A percentile compares a stretch with the other conserved stretches of the same genome.
phyloP scores from a whole-genome alignment of 768 basidiomycete genomes.

The Lactifluus pinguis region DNA sequence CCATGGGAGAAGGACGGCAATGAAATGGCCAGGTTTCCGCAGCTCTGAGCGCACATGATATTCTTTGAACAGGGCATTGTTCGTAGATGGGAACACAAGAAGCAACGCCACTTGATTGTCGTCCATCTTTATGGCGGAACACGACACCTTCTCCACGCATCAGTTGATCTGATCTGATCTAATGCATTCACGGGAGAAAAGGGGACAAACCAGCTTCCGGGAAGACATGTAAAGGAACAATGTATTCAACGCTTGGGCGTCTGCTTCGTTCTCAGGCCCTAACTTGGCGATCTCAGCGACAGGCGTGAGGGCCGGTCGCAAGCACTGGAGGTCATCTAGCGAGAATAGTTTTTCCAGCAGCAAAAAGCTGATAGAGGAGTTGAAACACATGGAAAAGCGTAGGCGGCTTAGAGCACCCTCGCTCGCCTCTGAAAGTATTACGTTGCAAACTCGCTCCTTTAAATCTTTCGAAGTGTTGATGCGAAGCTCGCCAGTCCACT shows the following conservation, averaged over 20 bases:
- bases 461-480: conserved; percentile 30
- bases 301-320: conserved; percentile 42
- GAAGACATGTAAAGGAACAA: conserved; percentile 47
- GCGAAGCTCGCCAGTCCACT: conserved; percentile 52
- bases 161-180: conserved; percentile 3
- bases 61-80: conserved; percentile 28
- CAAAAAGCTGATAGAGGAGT: conserved; percentile 31
- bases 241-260: conserved; percentile 32
- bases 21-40: conserved; percentile 25
- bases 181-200: not conserved
- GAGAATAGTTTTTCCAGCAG: conserved; percentile 41
- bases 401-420: conserved; percentile 34
- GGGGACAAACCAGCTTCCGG: conserved; percentile 18
- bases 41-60: conserved; percentile 37
- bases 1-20: conserved; percentile 44
- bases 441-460: conserved; percentile 40
- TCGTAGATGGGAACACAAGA: conserved; percentile 42
- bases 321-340: conserved; percentile 34
- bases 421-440: conserved; percentile 38
- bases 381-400: conserved; percentile 41
- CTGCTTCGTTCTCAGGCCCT: conserved; percentile 31
- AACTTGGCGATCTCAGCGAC: conserved; percentile 48
- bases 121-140: conserved; percentile 41
- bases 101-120: conserved; percentile 41
- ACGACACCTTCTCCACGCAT: conserved; percentile 14